phyloP scores from a whole-genome alignment of 371 early-diverging fungal species.

The Mortierella polycephala region DNA sequence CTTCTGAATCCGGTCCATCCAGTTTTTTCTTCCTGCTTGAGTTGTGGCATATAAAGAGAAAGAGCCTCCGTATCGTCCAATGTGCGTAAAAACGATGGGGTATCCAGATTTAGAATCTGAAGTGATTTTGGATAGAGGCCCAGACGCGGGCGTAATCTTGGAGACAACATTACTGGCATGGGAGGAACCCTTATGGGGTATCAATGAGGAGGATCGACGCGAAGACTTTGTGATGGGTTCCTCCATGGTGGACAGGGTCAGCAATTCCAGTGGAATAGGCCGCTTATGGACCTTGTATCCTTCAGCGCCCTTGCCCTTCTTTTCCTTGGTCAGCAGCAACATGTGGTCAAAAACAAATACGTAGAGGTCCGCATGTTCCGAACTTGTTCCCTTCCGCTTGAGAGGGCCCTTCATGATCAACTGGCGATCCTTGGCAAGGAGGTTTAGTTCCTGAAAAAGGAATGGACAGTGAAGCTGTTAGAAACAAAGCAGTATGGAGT shows the following conservation, averaged over 20 bases:
- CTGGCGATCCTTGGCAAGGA: slow-evolving; percentile 75
- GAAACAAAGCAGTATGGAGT: not conserved
- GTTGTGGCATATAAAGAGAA: slow-evolving; percentile 80
- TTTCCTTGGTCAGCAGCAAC: slow-evolving; percentile 80
- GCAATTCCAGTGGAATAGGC: slow-evolving; percentile 82
- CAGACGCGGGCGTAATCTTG: slow-evolving; percentile 42
- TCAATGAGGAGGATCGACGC: slow-evolving; percentile 51
- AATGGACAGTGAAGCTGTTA: not conserved
- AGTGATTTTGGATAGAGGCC: slow-evolving; percentile 41
- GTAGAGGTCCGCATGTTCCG: slow-evolving; percentile 73
- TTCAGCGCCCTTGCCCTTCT: slow-evolving; percentile 65
- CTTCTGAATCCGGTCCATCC: slow-evolving; percentile 84
- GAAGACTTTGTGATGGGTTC: slow-evolving; percentile 52
- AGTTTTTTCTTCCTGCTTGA: slow-evolving; percentile 79
- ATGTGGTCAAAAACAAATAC: slow-evolving; percentile 91
- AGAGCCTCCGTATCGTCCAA: slow-evolving; percentile 75
- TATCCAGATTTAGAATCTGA: slow-evolving; percentile 59
- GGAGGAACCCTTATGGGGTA: slow-evolving; percentile 53
- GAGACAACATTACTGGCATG: slow-evolving; percentile 52
- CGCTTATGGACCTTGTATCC: slow-evolving; percentile 72
- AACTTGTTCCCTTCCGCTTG: slow-evolving; percentile 75
- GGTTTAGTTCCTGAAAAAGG: slow-evolving; percentile 70
- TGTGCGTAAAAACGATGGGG: slow-evolving; percentile 79
- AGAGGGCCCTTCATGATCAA: slow-evolving; percentile 85
- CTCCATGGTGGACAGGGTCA: slow-evolving; percentile 74